A percentile compares a stretch with the other conserved stretches of the same genome.
Conservation (phyloP, 495 filamentous ascomycete genomes). For the Pyrenula massariospora region DNA sequence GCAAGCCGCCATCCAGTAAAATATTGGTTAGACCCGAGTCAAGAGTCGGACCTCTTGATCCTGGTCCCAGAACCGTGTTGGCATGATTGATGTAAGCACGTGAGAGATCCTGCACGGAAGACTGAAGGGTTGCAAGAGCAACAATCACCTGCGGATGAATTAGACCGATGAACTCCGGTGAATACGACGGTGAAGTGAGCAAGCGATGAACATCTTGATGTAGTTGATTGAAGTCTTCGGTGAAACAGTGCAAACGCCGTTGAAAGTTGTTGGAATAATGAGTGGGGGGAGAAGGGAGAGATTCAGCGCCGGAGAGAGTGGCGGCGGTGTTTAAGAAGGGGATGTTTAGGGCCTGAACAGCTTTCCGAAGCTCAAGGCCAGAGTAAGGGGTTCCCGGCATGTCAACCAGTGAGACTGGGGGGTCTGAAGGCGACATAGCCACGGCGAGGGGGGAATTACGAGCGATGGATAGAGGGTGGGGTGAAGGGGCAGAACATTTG, state of each 20-base stretch:
- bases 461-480: background rate
- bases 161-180: constrained; percentile 7
- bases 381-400: background rate
- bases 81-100: constrained; percentile 74
- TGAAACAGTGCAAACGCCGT: constrained; percentile 2
- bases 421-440: background rate
- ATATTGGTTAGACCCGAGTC: constrained; percentile 37
- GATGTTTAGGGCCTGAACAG: background rate
- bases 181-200: constrained; percentile 14
- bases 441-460: background rate
- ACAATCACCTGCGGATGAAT: constrained; percentile 50
- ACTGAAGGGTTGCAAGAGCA: constrained; percentile 59
- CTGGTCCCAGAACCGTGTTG: constrained; percentile 61
- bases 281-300: background rate
- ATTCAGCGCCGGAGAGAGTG: background rate
- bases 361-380: background rate
- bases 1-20: constrained; percentile 28
- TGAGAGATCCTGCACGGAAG: constrained; percentile 59
- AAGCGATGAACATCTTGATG: background rate
- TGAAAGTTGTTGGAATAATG: background rate
- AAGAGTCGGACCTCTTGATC: constrained; percentile 29
- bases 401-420: background rate
- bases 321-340: background rate
- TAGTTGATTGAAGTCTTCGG: background rate
- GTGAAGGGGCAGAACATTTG: background rate